These are phyloP conservation scores for Annulohypoxylon truncatum DNA, from an alignment of 2,329 filamentous ascomycete species.

Conservation along the genomic window DNA sequence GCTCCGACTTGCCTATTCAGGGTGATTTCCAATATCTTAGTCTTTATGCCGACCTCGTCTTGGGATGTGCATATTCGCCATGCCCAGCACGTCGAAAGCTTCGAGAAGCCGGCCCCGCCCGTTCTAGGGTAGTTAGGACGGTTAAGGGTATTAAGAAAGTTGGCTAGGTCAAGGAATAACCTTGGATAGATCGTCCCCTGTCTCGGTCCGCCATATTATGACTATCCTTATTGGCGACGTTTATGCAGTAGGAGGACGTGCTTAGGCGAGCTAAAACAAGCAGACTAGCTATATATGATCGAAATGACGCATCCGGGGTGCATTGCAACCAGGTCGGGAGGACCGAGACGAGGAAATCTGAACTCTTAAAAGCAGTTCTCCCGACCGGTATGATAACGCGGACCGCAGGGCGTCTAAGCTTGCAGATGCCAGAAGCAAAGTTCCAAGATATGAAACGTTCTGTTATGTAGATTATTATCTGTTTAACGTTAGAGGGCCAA, in stretches of 20 bases:
- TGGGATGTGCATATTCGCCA: slow-evolving; percentile 23
- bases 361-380: slow-evolving; percentile 22
- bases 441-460: slow-evolving; percentile 17
- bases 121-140: slow-evolving; percentile 21
- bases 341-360: slow-evolving; percentile 35
- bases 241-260: slow-evolving; percentile 26
- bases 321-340: slow-evolving; percentile 33
- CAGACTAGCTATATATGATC: slow-evolving; percentile 32
- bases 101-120: slow-evolving; percentile 43
- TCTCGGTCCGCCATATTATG: slow-evolving; percentile 33
- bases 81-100: slow-evolving; percentile 36
- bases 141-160: slow-evolving; percentile 17
- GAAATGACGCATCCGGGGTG: slow-evolving; percentile 41
- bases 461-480: slow-evolving; percentile 13
- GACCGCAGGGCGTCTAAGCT: not conserved
- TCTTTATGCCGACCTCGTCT: slow-evolving; percentile 27
- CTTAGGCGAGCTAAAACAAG: slow-evolving; percentile 27
- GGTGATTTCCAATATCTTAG: slow-evolving; percentile 39
- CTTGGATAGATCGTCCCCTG: slow-evolving; percentile 31
- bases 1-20: slow-evolving; percentile 44
- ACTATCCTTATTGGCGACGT: slow-evolving; percentile 32
- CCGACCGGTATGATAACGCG: slow-evolving; percentile 25
- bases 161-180: slow-evolving; percentile 31
- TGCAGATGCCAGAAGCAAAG: slow-evolving; percentile 23
- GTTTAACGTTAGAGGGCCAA: slow-evolving; percentile 10